Conservation (phyloP, 495 filamentous ascomycete species). For the Diplogelasinospora grovesii region DNA sequence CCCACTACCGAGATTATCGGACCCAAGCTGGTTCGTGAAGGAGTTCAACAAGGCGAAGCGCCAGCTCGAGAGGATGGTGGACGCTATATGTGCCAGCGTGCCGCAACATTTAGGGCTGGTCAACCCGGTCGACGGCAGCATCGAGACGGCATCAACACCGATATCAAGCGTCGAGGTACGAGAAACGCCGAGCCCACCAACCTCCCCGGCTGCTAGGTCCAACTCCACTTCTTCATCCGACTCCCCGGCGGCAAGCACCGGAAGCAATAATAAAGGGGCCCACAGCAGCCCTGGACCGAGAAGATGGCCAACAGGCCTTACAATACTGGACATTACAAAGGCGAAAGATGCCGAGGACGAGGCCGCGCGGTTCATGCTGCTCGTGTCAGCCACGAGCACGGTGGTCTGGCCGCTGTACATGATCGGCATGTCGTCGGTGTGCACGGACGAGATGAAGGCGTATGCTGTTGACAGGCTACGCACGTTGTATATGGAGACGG, state of each 20-base stretch:
- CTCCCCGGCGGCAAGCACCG: too few relatives aligned
- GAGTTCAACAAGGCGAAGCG: constrained; percentile 21
- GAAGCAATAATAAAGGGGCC: constrained; percentile 6
- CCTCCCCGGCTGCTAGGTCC: constrained; percentile 17
- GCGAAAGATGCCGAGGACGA: constrained; percentile 20
- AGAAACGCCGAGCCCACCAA: constrained; percentile 21
- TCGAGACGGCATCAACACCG: constrained; percentile 14
- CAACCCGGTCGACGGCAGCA: constrained; percentile 19
- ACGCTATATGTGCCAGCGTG: constrained; percentile 41
- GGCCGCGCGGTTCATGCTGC: constrained; percentile 26
- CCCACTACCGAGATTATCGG: constrained; percentile 6
- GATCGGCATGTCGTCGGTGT: constrained; percentile 30
- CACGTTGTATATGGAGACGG: constrained; percentile 28
- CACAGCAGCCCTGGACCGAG: constrained; percentile 6
- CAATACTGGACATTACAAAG: constrained; percentile 24
- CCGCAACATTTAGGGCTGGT: constrained; percentile 39
- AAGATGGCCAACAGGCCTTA: constrained; percentile 16
- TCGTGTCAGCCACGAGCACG: constrained; percentile 30
- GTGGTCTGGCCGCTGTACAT: constrained; percentile 34
- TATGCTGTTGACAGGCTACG: constrained; percentile 26
- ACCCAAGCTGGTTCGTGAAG: constrained; percentile 17
- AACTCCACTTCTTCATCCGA: too few relatives aligned
- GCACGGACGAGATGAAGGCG: constrained; percentile 18
- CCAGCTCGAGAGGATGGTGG: constrained; percentile 27
- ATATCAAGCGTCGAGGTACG: constrained; percentile 28